Evolutionary conservation across 257 asterid genomes (phyloP).

Genomic region (Lavandula angustifolia): DNA sequence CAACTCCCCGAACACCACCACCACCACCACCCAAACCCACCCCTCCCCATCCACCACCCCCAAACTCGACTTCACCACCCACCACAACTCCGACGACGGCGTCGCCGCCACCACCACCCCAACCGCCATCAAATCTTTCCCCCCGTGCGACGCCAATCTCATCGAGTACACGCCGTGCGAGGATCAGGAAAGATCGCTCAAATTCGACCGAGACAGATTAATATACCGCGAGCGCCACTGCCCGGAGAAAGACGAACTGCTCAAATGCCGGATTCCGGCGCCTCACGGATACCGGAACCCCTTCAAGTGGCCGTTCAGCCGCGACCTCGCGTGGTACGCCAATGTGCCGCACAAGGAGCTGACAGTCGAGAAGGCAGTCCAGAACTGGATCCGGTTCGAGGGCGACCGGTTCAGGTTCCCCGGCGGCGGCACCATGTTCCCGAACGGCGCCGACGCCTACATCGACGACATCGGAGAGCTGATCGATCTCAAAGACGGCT

Average conservation of each 20-base stretch:
- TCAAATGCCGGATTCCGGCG: slow-evolving; percentile 76
- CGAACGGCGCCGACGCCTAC: slow-evolving; percentile 89
- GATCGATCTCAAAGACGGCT: slow-evolving; percentile 64
- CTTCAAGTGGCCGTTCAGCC: slow-evolving; percentile 88
- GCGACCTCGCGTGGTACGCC: slow-evolving; percentile 75
- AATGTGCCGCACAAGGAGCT: slow-evolving; percentile 88
- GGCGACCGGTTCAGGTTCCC: slow-evolving; percentile 86
- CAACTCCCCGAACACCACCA: slow-evolving; percentile 27
- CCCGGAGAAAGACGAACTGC: slow-evolving; percentile 66
- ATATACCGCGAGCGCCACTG: slow-evolving; percentile 88
- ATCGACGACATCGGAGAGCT: slow-evolving; percentile 71
- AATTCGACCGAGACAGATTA: slow-evolving; percentile 55
- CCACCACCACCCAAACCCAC: slow-evolving; percentile 17
- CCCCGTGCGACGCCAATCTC: slow-evolving; percentile 53
- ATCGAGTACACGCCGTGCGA: slow-evolving; percentile 85
- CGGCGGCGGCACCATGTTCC: slow-evolving; percentile 93
- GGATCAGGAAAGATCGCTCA: slow-evolving; percentile 56
- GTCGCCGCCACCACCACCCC: slow-evolving; percentile 8
- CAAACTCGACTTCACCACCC: slow-evolving; percentile 52
- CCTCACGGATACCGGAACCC: slow-evolving; percentile 77
- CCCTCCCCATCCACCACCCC: slow-evolving; percentile 33
- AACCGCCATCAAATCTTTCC: slow-evolving; percentile 36
- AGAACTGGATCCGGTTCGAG: slow-evolving; percentile 84
- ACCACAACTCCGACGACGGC: slow-evolving; percentile 47
- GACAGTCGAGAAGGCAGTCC: slow-evolving; percentile 79